Percentiles rank a stretch among this genome's conserved stretches.
Evolutionary conservation across 2,329 filamentous ascomycete genomes (phyloP).

Genomic region (Penicillium sp.): DNA sequence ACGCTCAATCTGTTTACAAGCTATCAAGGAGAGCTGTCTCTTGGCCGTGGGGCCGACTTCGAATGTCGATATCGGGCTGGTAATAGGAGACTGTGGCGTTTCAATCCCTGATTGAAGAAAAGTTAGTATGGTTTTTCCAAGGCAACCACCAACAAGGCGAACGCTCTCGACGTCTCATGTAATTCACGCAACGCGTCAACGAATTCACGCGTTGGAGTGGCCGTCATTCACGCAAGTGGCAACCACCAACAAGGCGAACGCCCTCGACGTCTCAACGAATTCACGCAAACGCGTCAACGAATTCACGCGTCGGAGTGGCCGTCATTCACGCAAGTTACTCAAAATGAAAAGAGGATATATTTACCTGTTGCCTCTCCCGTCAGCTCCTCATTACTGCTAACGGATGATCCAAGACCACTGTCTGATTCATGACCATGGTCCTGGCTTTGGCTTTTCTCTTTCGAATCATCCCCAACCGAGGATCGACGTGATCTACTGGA

Average conservation of each 20-base stretch:
- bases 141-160: slow-evolving; percentile 16
- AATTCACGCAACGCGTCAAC: too few species aligned
- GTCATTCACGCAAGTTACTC: background rate
- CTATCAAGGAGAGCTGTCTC: slow-evolving; percentile 65
- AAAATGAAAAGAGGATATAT: slow-evolving; percentile 3
- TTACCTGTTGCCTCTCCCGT: slow-evolving; percentile 44
- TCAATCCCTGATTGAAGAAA: slow-evolving; percentile 19
- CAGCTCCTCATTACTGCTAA: slow-evolving; percentile 58
- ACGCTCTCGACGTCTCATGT: too few species aligned
- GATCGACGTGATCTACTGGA: slow-evolving; percentile 21
- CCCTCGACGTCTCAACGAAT: too few species aligned
- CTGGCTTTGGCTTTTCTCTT: slow-evolving; percentile 38
- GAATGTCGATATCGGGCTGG: slow-evolving; percentile 56
- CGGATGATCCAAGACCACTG: slow-evolving; percentile 82
- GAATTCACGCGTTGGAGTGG: background rate
- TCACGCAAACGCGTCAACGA: background rate
- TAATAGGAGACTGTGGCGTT: slow-evolving; percentile 55
- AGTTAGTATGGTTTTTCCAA: slow-evolving; percentile 15
- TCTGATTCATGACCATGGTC: slow-evolving; percentile 73
- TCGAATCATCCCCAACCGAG: background rate
- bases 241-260: too few species aligned
- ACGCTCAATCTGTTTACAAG: slow-evolving; percentile 75
- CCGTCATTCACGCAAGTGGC: too few species aligned
- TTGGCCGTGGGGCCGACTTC: slow-evolving; percentile 51
- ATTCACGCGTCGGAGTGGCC: background rate